Evolutionary conservation across 306 rosid genomes (phyloP), one percentile per base, ranked within the genome.

Genomic region (Lablab purpureus): DNA sequence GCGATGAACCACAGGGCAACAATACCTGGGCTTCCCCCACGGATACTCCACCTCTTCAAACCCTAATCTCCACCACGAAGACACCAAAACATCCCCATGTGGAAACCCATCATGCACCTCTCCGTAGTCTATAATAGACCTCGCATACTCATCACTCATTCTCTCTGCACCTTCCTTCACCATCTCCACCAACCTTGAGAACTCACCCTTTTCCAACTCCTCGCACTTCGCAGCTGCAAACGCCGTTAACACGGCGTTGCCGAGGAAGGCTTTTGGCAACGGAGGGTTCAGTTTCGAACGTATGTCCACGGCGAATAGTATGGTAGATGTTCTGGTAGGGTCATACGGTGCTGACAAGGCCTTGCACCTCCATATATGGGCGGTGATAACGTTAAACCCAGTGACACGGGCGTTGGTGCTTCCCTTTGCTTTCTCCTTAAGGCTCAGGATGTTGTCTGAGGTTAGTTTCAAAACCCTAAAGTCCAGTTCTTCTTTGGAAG

Each of bases 11-110:
- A 89, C 77, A 0, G 98, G 98, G 66, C 98, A 91, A 49, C 91
- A 87, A 59, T 88, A 89, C 84, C 56, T 87, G 1, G 97, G 98
- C 45, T 76, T 93, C 7, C 98, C 94, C 98, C 98, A 93, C 0
- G 98, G 98, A 79, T 85, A 91, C 36, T 89, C 87, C 74, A 93
- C 98, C 18, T 91, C 85, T 18, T 83, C 88, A 81, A 93, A 87
- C 40, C 97, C 94, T 63, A 93, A 80, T 30, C 83, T 83, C 94
- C 97, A 89, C 98, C 98, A 91, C 1, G 97, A 91, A 13, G 97
- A 93, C 36, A 93, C 87, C 88, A 93, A 49, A 34, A 93, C 77
- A 34, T 91, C 97, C 18, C 98, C 97, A 13, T 83, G 75, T 4
- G 94, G 98, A 79, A 85, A 87, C 58, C 98, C 98, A 51, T 51